Base-by-base conservation (phyloP, 176 grass and related monocot species). In the Bothriochloa decipiens region DNA sequence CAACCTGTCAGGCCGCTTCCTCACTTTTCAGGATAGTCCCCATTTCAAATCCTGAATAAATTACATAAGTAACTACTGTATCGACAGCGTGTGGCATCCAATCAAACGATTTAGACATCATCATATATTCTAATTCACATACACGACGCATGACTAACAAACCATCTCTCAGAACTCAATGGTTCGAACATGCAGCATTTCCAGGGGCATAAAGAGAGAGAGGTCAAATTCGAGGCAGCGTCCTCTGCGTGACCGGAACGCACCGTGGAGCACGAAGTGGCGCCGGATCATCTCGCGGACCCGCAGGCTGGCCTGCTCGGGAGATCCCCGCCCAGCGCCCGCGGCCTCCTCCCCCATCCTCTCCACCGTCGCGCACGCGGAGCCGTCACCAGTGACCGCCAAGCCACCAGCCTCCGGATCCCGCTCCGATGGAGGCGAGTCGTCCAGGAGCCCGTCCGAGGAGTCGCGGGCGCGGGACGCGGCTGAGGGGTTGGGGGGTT, bases 201-300 rank as follows among this genome's bases (percentile, higher is more conserved):
- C 14, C 47, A 2, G 13, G 2, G n/a, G 43, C 4, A 27, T 12
- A 35, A 6, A 29, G 0, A 28, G n/a, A 50, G 47, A 7, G 69
- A 28, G 6, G 10, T 11, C 40, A 69, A 57, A 55, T 39, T 57
- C 58, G 4, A 42, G 58, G 32, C 0, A 47, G 68, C 8, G 15
- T 73, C 23, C 42, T 80, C 33, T 55, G 60, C 13, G 14, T 33
- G 16, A 81, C 3, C 11, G 11, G 17, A 49, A 60, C 72, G 69
- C 64, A 98, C 96, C 96, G 49, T 93, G 89, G 45, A 93, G 89
- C 74, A 90, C 83, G 77, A 98, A 95, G 88, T 95, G 96, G 52
- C 76, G 87, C 35, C 76, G 81, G 69, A 98, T 93, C 37, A 93
- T 37, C 64, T 93, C 87, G 50, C 93, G 90, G 55, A 93, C 85